A percentile compares a stretch with the other conserved stretches of the same genome.
phyloP scores from a whole-genome alignment of 306 rosid species.

The Cucumis melo region DNA sequence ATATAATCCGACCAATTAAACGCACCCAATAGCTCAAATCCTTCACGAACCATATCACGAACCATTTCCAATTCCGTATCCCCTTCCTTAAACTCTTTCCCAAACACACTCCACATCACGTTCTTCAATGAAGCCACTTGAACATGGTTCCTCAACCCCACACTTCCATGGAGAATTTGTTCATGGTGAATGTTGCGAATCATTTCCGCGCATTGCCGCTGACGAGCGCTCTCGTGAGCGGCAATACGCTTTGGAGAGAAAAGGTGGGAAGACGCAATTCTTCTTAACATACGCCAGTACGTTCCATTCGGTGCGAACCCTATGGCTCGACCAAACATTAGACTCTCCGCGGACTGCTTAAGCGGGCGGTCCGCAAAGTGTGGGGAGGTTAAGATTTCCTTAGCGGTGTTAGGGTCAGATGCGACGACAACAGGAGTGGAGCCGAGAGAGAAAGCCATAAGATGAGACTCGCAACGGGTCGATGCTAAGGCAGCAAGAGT shows the following conservation, averaged over 20 bases:
- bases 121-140: slow-evolving; percentile 30
- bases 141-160: slow-evolving; percentile 17
- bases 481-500: slow-evolving; percentile 31
- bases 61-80: slow-evolving; percentile 6
- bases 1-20: slow-evolving; percentile 42
- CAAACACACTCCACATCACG: slow-evolving; percentile 41
- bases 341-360: slow-evolving; percentile 36
- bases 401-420: slow-evolving; percentile 27
- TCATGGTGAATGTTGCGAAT: slow-evolving; percentile 13
- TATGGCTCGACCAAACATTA: slow-evolving; percentile 41
- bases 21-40: slow-evolving; percentile 42
- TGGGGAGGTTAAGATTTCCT: slow-evolving; percentile 29
- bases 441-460: slow-evolving; percentile 50
- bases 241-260: slow-evolving; percentile 30
- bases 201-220: slow-evolving; percentile 26
- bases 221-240: slow-evolving; percentile 33
- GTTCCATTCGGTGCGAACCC: slow-evolving; percentile 48
- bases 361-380: slow-evolving; percentile 42
- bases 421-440: slow-evolving; percentile 35
- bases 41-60: slow-evolving; percentile 31
- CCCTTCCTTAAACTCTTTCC: slow-evolving; percentile 17
- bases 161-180: neutral
- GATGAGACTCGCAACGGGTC: slow-evolving; percentile 5
- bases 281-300: slow-evolving; percentile 38
- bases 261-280: slow-evolving; percentile 38